Percentiles rank a stretch among this genome's conserved stretches.
Conservation (phyloP, 1,139 yeast genomes). For the Zygoascus sp. region DNA sequence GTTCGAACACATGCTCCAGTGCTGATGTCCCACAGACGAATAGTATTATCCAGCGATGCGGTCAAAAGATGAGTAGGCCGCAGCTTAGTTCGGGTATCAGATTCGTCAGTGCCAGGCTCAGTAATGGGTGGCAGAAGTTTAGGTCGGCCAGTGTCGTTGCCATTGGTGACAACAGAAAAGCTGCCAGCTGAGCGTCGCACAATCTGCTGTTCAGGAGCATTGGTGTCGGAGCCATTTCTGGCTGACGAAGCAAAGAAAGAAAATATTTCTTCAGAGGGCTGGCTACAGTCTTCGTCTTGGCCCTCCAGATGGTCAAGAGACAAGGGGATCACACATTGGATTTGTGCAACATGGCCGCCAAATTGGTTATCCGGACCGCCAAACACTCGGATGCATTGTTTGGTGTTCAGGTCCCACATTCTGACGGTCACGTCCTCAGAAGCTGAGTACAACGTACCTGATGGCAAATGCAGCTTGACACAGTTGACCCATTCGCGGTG, state of each 20-base stretch:
- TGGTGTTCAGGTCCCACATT: conserved; percentile 88
- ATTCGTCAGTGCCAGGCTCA: conserved; percentile 2
- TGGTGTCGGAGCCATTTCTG: neutral
- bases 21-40: conserved; percentile 85
- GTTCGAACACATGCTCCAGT: conserved; percentile 88
- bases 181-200: conserved; percentile 2
- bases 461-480: conserved; percentile 77
- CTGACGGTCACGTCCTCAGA: conserved; percentile 88
- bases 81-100: conserved; percentile 1
- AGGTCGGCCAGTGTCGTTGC: neutral
- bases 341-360: conserved; percentile 59
- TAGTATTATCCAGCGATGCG: conserved; percentile 88
- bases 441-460: conserved; percentile 78
- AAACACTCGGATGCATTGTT: conserved; percentile 72
- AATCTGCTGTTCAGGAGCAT: neutral
- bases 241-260: neutral
- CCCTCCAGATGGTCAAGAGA: conserved; percentile 46
- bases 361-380: conserved; percentile 49
- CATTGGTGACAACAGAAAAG: conserved; percentile 8
- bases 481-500: conserved; percentile 90
- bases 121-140: neutral
- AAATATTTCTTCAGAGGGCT: conserved; percentile 5
- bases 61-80: conserved; percentile 66
- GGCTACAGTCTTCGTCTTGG: conserved; percentile 26
- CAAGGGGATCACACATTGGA: conserved; percentile 83